These are phyloP conservation scores for Xylaria sp. DNA, from an alignment of 2,329 filamentous ascomycete species.

Conservation along the genomic window DNA sequence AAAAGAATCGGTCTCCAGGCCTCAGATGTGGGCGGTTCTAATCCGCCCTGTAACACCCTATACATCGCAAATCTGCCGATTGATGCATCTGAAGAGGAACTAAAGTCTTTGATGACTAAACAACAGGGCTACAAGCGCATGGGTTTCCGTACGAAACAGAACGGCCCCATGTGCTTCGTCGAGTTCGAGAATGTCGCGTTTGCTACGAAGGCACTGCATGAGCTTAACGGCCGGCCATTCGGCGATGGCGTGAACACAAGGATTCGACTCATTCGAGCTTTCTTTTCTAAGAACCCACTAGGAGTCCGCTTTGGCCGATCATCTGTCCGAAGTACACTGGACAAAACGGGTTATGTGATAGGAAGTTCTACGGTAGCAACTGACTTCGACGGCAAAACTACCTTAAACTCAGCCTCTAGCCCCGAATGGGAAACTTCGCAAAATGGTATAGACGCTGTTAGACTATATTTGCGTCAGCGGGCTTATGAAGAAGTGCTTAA, in stretches of 20 bases:
- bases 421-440: too few species aligned
- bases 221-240: neutral
- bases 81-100: neutral
- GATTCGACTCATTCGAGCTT: neutral
- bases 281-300: neutral
- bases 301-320: neutral
- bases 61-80: neutral
- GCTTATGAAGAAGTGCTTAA: too few species aligned
- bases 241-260: too few species aligned
- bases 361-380: neutral
- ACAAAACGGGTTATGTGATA: neutral
- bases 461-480: too few species aligned
- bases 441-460: too few species aligned
- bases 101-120: neutral
- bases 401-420: too few species aligned
- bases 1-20: neutral
- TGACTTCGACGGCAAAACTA: neutral
- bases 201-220: neutral
- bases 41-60: neutral
- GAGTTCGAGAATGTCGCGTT: neutral
- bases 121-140: neutral
- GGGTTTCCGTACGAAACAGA: neutral
- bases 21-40: neutral
- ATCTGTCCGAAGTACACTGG: neutral
- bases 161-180: neutral